Base-by-base conservation (phyloP, 2,329 filamentous ascomycete species). In the Tolypocladium inflatum region DNA sequence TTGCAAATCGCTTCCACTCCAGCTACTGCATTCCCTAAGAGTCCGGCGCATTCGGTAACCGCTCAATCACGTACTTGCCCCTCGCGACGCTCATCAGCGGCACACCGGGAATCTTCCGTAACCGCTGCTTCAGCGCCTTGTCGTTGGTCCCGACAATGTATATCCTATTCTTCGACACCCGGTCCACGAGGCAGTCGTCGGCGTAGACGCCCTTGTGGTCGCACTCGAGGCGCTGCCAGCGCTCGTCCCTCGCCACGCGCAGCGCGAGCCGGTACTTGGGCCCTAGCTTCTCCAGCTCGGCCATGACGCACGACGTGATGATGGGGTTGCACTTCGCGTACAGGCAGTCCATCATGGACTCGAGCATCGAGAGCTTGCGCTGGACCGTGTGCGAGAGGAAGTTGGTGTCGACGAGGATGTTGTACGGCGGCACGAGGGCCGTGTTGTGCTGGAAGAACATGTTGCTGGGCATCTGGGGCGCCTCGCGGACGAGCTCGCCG, bases 31-130 rank as follows among this genome's bases (percentile, higher is more conserved):
- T 37, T 55, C 53, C 56, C 52, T 68, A 70, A 63, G 65, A 74
- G 54, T 91, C 87, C 39, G 90, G 89, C 42, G 90, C 90, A 73
- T 91, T 89, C 6, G 92, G 92, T 62, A 97, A 74, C 66, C 92
- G 84, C 79, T 97, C 94, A 68, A 99, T 94, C 54, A 93, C 87
- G 74, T 97, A 97, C 74, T 97, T 97, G 52, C 90, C 91, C 67
- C 90, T 83, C 7, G 88, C 89, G 35, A 94, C 90, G 67, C 86
- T 91, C 79, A 96, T 81, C 65, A 90, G 84, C 33, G 87, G 87
- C 58, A 89, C 85, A 72, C 81, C 79, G 45, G 75, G 74, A 50
- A 79, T 72, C 76, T 96, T 97, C 62, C 92, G 81, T 66, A 96
- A 81, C 58, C 92, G 79, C 68, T 91, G 80, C 77, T 95, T 94